Percentiles rank a stretch among this genome's conserved stretches.
These are phyloP conservation scores for Xylaria sp. DNA, from an alignment of 2,329 filamentous ascomycete species.

Conservation along the genomic window DNA sequence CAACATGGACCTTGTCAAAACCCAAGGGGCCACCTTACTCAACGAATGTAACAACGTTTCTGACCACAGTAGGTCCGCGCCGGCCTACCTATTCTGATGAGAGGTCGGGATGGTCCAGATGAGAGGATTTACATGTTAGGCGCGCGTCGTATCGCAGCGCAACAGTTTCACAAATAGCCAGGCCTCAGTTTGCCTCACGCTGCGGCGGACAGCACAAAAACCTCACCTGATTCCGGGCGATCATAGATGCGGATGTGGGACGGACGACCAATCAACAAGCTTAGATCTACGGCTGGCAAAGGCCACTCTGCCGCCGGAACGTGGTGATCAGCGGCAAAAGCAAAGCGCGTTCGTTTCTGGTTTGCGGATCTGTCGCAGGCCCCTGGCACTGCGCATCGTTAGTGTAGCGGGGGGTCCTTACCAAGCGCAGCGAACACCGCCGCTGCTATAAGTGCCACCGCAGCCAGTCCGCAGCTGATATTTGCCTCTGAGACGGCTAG, in stretches of 20 bases:
- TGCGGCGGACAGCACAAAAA: slow-evolving; percentile 27
- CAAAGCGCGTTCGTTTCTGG: slow-evolving; percentile 40
- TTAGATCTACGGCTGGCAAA: slow-evolving; percentile 11
- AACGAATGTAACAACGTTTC: background rate
- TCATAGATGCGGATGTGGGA: slow-evolving; percentile 33
- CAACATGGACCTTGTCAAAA: slow-evolving; percentile 1
- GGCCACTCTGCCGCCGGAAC: slow-evolving; percentile 13
- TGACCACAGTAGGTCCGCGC: background rate
- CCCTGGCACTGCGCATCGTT: slow-evolving; percentile 26
- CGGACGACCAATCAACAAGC: slow-evolving; percentile 17
- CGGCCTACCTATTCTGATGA: background rate
- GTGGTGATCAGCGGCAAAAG: slow-evolving; percentile 31
- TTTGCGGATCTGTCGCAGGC: slow-evolving; percentile 44
- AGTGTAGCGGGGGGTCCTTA: background rate
- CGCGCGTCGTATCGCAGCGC: slow-evolving; percentile 17
- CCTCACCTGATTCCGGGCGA: slow-evolving; percentile 40
- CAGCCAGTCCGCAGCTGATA: background rate
- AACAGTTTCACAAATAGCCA: slow-evolving; percentile 35
- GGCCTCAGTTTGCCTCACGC: slow-evolving; percentile 34
- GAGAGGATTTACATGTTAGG: background rate
- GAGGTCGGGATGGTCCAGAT: background rate
- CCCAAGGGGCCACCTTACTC: background rate
- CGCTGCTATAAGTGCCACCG: background rate
- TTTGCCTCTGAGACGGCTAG: background rate
- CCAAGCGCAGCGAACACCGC: background rate